phyloP scores from a whole-genome alignment of 208 protist species.

The Wallacemonas sp. region DNA sequence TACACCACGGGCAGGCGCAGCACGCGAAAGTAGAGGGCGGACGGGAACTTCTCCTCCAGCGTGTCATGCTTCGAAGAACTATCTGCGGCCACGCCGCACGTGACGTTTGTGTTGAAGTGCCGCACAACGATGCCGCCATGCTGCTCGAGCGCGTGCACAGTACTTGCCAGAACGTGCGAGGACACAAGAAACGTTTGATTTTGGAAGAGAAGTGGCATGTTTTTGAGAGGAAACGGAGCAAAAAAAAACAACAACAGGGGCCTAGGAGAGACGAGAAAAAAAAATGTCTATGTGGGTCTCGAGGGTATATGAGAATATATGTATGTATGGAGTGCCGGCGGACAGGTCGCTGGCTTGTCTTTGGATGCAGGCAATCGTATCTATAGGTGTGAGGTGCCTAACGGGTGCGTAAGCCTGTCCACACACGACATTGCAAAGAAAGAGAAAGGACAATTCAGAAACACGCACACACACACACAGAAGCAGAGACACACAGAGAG shows the following conservation, averaged over 20 bases:
- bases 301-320: too few relatives aligned
- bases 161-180: slow-evolving; percentile 25
- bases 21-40: slow-evolving; percentile 23
- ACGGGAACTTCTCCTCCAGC: background rate
- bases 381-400: too few relatives aligned
- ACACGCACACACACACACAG: too few relatives aligned
- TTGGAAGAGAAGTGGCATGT: slow-evolving; percentile 25
- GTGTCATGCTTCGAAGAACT: background rate
- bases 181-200: slow-evolving; percentile 46
- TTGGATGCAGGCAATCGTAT: too few relatives aligned
- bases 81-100: slow-evolving; percentile 32
- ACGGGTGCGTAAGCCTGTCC: too few relatives aligned
- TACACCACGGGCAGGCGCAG: slow-evolving; percentile 52
- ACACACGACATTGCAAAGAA: too few relatives aligned
- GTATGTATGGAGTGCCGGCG: too few relatives aligned
- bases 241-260: background rate
- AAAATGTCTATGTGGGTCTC: too few relatives aligned
- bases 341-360: too few relatives aligned
- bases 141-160: slow-evolving; percentile 28
- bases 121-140: slow-evolving; percentile 49
- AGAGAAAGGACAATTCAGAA: too few relatives aligned
- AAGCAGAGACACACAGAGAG: too few relatives aligned
- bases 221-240: background rate
- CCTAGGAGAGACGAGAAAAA: slow-evolving; percentile 1
- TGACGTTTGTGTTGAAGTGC: slow-evolving; percentile 24